Evolutionary conservation across 2,329 filamentous ascomycete species (phyloP), one percentile per base, ranked within the genome.

Genomic region (Aspergillus aculeatus): DNA sequence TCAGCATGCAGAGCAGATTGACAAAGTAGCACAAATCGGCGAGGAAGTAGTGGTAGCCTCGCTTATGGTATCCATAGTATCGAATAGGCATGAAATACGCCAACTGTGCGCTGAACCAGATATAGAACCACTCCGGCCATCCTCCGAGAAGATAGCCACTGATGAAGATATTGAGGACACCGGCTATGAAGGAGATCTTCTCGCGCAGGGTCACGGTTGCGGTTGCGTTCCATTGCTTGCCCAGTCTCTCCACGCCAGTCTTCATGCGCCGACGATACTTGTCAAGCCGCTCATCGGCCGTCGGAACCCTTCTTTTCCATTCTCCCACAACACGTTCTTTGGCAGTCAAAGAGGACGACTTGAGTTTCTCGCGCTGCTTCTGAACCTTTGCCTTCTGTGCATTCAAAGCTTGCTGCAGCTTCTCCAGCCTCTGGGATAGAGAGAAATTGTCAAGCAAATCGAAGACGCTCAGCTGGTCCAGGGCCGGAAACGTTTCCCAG

Each of bases 1-100:
- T 90, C 61, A 96, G 80, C 64, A 94, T 81, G 32, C 91, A 81
- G 56, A 99, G 83, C 35, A 97, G 79, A 77, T 99, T 99, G 83
- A 96, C 92, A 71, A 98, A 99, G 79, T 99, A 99, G 80, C 95
- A 99, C 50, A 99, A 86, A 76, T 99, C 95, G 41, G 93, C 94
- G 29, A 98, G 82, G 77, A 99, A 98, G 79, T 99, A 99, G 77
- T 97, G 93, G 71, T 96, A 97, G 58, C 94, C 95, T 59, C 90
- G 90, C 69, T 88, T 87, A 73, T 92, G 92, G 77, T 99, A 99
- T 59, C 89, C 91, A 79, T 92, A 95, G 78, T 86, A 94, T 52
- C 95, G 89, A 66, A 99, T 91, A 12, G 95, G 95, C 94, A 98
- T 96, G 77, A 97, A 98, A 78, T 97, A 98, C 62, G 91, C 75